Conservation (phyloP, 2,329 filamentous ascomycete genomes). For the Sclerotinia subarctica region DNA sequence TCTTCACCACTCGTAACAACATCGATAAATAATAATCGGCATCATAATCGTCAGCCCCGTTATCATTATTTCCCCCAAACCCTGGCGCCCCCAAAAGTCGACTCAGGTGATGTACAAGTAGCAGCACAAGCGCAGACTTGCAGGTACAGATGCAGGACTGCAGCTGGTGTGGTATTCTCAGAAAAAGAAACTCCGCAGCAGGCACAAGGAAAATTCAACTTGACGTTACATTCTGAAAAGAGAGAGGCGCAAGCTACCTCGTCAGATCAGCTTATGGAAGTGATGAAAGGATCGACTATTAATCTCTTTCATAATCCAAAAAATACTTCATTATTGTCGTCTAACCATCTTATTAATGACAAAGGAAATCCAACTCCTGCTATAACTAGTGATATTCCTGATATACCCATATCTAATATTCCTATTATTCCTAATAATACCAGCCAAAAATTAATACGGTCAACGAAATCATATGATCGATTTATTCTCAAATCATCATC, state of each 20-base stretch:
- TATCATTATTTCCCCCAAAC: constrained; percentile 12
- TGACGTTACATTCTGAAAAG: constrained; percentile 13
- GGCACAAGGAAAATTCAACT: background rate
- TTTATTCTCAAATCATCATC: background rate
- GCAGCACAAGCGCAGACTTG: constrained; percentile 12
- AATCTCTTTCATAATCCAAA: constrained; percentile 11
- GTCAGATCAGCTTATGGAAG: constrained; percentile 20
- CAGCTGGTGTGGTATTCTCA: background rate
- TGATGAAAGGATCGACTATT: background rate
- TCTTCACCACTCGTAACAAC: background rate
- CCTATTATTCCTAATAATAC: background rate
- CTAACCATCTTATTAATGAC: constrained; percentile 5
- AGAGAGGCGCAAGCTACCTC: constrained; percentile 20
- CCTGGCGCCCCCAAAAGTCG: constrained; percentile 3
- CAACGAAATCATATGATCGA: constrained; percentile 3
- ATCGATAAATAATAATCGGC: background rate
- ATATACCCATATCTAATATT: background rate
- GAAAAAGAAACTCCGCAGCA: constrained; percentile 18
- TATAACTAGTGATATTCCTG: background rate
- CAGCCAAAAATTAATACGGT: background rate
- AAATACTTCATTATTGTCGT: background rate
- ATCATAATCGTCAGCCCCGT: constrained; percentile 13
- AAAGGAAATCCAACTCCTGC: background rate
- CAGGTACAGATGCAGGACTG: background rate
- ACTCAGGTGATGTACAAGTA: constrained; percentile 10